These are phyloP conservation scores for Chaetoceros tenuissimus DNA, from an alignment of 108 stramenopile species.

Conservation along the genomic window DNA sequence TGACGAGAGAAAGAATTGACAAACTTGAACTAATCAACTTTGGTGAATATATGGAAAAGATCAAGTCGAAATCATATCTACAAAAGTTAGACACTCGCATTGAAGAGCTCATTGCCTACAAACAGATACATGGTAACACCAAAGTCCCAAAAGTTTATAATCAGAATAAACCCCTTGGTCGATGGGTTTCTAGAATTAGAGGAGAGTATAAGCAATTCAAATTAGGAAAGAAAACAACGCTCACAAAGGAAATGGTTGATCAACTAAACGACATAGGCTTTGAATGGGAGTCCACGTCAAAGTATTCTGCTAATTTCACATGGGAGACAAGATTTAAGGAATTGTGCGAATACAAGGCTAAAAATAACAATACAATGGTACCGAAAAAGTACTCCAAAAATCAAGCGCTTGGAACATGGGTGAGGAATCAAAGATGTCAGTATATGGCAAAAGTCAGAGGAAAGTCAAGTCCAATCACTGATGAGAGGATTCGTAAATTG, in stretches of 20 bases:
- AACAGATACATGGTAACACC: background rate
- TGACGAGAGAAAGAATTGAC: background rate
- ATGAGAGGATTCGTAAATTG: background rate
- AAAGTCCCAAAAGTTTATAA: background rate
- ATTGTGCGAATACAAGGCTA: background rate
- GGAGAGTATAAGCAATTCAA: conserved; percentile 1
- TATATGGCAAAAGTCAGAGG: background rate
- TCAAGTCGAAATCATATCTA: no score
- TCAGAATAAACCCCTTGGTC: conserved; percentile 3
- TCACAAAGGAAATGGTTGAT: conserved; percentile 4
- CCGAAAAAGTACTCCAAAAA: background rate
- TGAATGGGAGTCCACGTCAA: conserved; percentile 10
- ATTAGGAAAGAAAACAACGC: background rate
- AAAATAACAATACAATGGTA: background rate
- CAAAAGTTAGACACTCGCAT: background rate
- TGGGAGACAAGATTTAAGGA: conserved; percentile 15
- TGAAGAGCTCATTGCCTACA: background rate
- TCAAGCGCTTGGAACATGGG: background rate
- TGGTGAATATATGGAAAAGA: no score
- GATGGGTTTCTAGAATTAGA: conserved; percentile 7
- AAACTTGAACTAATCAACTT: background rate
- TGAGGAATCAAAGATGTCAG: background rate
- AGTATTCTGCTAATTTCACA: conserved; percentile 1
- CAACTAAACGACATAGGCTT: conserved; percentile 16
- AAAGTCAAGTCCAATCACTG: background rate